Percentiles rank a stretch among this genome's conserved stretches.
phyloP scores from a whole-genome alignment of 1,284 basidiomycete genomes.

The Leccinum solheimii region DNA sequence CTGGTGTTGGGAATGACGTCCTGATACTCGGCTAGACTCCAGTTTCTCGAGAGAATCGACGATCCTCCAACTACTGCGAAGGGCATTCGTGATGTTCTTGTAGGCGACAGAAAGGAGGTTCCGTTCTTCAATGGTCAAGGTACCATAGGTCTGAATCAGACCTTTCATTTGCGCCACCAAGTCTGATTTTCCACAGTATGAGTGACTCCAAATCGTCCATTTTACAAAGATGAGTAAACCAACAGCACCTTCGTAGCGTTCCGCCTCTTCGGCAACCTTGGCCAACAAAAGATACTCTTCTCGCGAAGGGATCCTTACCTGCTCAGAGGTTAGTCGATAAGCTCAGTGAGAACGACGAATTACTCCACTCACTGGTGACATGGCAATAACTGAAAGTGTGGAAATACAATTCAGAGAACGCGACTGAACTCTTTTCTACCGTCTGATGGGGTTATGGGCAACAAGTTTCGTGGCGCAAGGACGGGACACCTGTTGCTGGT shows the following conservation, averaged over 20 bases:
- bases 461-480: constrained; percentile 16
- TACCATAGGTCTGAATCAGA: constrained; percentile 49
- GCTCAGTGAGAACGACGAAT: not conserved
- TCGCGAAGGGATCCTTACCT: constrained; percentile 36
- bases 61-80: constrained; percentile 64
- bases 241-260: constrained; percentile 58
- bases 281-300: constrained; percentile 53
- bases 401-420: constrained; percentile 7
- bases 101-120: constrained; percentile 70
- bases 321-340: constrained; percentile 5
- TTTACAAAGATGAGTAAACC: constrained; percentile 1
- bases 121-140: constrained; percentile 62
- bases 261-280: constrained; percentile 67
- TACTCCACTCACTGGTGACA: constrained; percentile 35
- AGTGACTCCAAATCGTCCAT: constrained; percentile 4
- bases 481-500: constrained; percentile 11
- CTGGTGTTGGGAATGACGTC: constrained; percentile 38
- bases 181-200: constrained; percentile 41
- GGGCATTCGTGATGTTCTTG: constrained; percentile 63
- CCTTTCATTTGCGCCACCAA: constrained; percentile 59
- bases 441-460: constrained; percentile 33
- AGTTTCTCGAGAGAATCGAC: constrained; percentile 57
- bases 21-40: constrained; percentile 37
- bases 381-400: constrained; percentile 17
- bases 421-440: constrained; percentile 33